A percentile compares a stretch with the other conserved stretches of the same genome.
Conservation (phyloP, 1,139 yeast genomes). For the Pichia sp. region DNA sequence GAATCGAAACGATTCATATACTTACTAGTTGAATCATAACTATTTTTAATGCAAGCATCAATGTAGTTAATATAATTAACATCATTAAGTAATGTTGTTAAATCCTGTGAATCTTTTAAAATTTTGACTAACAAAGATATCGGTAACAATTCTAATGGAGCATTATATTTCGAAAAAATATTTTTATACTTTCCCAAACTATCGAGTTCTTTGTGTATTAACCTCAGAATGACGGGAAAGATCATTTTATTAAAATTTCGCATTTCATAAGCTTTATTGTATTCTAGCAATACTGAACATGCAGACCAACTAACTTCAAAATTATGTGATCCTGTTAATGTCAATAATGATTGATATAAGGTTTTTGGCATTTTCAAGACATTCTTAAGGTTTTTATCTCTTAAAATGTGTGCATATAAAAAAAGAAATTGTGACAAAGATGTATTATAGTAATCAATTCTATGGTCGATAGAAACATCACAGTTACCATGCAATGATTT, state of each 20-base stretch:
- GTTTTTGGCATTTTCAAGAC: background rate
- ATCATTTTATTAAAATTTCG: background rate
- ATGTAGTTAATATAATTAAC: conserved; percentile 1
- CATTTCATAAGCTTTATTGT: background rate
- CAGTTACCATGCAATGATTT: background rate
- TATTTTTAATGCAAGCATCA: background rate
- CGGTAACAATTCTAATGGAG: conserved; percentile 2
- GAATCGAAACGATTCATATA: conserved; percentile 3
- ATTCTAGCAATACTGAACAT: conserved; percentile 3
- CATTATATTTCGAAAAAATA: conserved; percentile 1
- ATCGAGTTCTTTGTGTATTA: background rate
- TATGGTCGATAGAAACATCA: background rate
- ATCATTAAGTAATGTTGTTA: conserved; percentile 2
- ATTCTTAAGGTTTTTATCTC: background rate
- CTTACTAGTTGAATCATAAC: background rate
- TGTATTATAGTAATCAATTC: background rate
- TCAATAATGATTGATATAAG: background rate
- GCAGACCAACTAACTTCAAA: conserved; percentile 5
- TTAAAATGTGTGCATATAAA: conserved; percentile 5
- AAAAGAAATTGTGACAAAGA: conserved; percentile 4
- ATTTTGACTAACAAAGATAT: conserved; percentile 4
- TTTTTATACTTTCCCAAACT: background rate
- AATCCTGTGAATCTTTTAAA: background rate
- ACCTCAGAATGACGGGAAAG: background rate
- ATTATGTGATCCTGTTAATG: background rate